Base-by-base conservation (phyloP, 2,329 filamentous ascomycete species). In the Bipolaris victoriae region DNA sequence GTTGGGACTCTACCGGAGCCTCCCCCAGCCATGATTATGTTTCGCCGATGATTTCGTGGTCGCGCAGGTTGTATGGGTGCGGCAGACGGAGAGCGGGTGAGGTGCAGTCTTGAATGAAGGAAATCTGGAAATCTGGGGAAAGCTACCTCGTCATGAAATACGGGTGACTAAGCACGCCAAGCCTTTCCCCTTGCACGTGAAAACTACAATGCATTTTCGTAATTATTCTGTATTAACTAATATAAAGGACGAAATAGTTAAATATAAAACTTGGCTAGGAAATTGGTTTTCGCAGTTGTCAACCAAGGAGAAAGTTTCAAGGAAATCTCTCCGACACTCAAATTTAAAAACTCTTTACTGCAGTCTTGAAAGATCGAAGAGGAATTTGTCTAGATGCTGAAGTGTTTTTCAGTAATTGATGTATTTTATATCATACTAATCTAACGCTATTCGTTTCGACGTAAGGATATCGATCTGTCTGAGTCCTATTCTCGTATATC, bases 1-100 rank as follows among this genome's bases (percentile, higher is more conserved):
- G 95, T 97, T 2, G 81, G 81, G 10, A 83, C 80, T 57, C 76
- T 76, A 54, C 81, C 80, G 11, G 69, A 55, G 50, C 65, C 60
- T 55, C 66, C 63, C 24, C 63, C 65, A 18, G 65, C 60, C 68
- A 75, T 72, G 37, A 10, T 45, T 7, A 11, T 15, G 15, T 29
- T 48, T 39, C 10, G 26, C 2, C 13, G 16, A 3, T 24, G 0
- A 2, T 18, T 3, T 20, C 10, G 13, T 15, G 15, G 20, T 53
- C 48, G 45, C 41, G 24, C n/a, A 35, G 5, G 9, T 16, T n/a
- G 2, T 18, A 4, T 15, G 7, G 11, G 6, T 1, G 15, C 3
- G 18, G 11, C 5, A 13, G 5, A 16, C 35, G 26, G 47, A 20
- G 26, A n/a, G 33, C 48, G 39, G 15, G 4, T 16, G 31, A 22